Conservation (phyloP, 192 early-diverging fungal species). For the Coemansia sp. region DNA sequence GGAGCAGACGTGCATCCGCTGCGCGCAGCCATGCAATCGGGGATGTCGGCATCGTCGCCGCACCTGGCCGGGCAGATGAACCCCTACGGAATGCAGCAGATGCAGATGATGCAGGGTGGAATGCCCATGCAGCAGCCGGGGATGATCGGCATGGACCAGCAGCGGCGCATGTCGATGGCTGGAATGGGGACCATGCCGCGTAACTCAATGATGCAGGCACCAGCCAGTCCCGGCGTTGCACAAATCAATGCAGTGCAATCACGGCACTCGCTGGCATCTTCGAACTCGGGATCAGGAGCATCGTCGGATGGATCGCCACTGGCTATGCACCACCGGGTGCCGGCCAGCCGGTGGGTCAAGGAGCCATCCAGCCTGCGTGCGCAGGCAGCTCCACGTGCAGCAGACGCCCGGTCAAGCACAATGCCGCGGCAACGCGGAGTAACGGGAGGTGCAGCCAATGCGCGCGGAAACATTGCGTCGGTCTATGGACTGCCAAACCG, state of each 20-base stretch:
- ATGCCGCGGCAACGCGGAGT: conserved; percentile 47
- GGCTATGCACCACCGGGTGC: conserved; percentile 34
- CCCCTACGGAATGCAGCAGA: conserved; percentile 27
- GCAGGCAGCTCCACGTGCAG: conserved; percentile 20
- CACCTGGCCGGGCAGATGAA: conserved; percentile 33
- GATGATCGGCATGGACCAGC: conserved; percentile 26
- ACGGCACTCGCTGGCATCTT: conserved; percentile 50
- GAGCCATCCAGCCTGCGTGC: conserved; percentile 42
- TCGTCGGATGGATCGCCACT: conserved; percentile 44
- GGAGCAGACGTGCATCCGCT: conserved; percentile 47
- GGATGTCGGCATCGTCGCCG: conserved; percentile 53
- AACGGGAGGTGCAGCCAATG: conserved; percentile 11
- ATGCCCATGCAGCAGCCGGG: conserved; percentile 22
- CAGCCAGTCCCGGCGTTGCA: conserved; percentile 18
- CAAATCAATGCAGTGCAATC: conserved; percentile 32
- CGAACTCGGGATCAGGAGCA: conserved; percentile 36
- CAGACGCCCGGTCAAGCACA: conserved; percentile 28
- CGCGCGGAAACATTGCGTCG: conserved; percentile 40
- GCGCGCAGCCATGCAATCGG: conserved; percentile 54
- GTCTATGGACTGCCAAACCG: conserved; percentile 51
- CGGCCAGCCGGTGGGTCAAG: conserved; percentile 52
- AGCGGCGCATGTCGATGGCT: conserved; percentile 39
- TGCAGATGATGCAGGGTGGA: conserved; percentile 31
- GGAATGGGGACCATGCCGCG: conserved; percentile 14
- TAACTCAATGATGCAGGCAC: conserved; percentile 3